These are phyloP conservation scores for Calonectria henricotiae DNA, from an alignment of 2,329 filamentous ascomycete species.

Conservation along the genomic window DNA sequence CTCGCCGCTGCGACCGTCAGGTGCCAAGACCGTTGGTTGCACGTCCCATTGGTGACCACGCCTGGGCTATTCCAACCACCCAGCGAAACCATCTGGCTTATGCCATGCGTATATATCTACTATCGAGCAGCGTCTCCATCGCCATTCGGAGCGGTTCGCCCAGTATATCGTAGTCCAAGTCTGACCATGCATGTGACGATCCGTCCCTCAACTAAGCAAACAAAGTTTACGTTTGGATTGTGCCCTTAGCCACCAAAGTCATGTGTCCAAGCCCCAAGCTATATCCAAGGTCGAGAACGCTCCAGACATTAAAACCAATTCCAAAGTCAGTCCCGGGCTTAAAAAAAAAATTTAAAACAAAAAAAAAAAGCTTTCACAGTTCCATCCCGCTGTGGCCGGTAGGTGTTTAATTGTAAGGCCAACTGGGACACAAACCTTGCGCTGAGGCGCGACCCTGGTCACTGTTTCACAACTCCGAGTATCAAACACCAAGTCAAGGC, in stretches of 20 bases:
- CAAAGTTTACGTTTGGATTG: conserved; percentile 9
- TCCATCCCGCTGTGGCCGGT: conserved; percentile 18
- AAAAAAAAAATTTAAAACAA: no score
- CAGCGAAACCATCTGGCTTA: neutral
- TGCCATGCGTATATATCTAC: neutral
- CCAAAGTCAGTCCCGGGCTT: neutral
- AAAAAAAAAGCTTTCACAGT: neutral
- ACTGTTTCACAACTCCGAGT: conserved; percentile 8
- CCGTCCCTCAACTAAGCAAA: neutral
- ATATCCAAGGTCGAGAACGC: neutral
- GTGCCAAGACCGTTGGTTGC: neutral
- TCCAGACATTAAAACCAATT: neutral
- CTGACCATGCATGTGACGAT: conserved; percentile 20
- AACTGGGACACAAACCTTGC: neutral
- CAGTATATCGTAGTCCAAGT: neutral
- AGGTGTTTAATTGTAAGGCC: conserved; percentile 10
- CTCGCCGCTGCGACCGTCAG: neutral
- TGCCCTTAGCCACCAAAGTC: conserved; percentile 5
- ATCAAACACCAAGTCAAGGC: conserved; percentile 6
- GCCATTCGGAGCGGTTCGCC: neutral
- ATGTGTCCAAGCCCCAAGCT: neutral
- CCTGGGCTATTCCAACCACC: conserved; percentile 3
- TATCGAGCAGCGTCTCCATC: conserved; percentile 5
- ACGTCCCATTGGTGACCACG: conserved; percentile 7
- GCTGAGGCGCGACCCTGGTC: neutral